Conservation (phyloP, 495 filamentous ascomycete genomes). For the Penicillium daleae region DNA sequence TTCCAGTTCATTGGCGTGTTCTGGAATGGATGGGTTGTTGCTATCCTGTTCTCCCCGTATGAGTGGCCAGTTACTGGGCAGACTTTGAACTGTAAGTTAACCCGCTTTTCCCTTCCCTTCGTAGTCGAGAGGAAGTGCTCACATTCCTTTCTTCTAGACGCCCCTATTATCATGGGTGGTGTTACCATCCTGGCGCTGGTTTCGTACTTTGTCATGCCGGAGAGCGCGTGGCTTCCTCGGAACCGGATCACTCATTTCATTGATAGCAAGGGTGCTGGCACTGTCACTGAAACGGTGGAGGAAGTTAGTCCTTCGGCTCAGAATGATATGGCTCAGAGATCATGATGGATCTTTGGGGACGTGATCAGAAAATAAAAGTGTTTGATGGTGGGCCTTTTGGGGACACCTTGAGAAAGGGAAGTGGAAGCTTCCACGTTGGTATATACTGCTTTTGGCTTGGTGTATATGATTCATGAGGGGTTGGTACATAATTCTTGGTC, state of each 20-base stretch:
- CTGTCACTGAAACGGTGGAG: slow-evolving; percentile 32
- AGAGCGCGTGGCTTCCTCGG: slow-evolving; percentile 49
- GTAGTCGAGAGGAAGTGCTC: neutral
- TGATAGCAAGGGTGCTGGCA: slow-evolving; percentile 45
- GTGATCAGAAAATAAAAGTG: neutral
- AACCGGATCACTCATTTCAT: slow-evolving; percentile 50
- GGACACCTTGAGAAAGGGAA: neutral
- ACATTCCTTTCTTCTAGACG: too few relatives aligned
- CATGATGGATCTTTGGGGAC: slow-evolving; percentile 12
- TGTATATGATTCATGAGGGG: neutral
- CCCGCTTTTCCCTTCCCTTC: neutral
- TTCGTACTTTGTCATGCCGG: slow-evolving; percentile 54
- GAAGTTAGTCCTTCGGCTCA: slow-evolving; percentile 22
- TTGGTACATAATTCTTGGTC: neutral
- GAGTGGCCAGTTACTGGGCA: slow-evolving; percentile 47
- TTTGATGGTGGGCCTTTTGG: neutral
- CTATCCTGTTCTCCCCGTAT: slow-evolving; percentile 52
- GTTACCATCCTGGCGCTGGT: slow-evolving; percentile 52
- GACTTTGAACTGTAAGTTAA: slow-evolving; percentile 49
- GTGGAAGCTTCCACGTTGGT: neutral
- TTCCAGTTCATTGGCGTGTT: slow-evolving; percentile 54
- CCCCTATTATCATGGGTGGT: slow-evolving; percentile 53
- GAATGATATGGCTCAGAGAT: slow-evolving; percentile 13
- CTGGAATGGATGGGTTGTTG: slow-evolving; percentile 57
- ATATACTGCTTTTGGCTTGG: neutral